Conservation (phyloP, 2,329 filamentous ascomycete species). For the Cercospora brassicicola region DNA sequence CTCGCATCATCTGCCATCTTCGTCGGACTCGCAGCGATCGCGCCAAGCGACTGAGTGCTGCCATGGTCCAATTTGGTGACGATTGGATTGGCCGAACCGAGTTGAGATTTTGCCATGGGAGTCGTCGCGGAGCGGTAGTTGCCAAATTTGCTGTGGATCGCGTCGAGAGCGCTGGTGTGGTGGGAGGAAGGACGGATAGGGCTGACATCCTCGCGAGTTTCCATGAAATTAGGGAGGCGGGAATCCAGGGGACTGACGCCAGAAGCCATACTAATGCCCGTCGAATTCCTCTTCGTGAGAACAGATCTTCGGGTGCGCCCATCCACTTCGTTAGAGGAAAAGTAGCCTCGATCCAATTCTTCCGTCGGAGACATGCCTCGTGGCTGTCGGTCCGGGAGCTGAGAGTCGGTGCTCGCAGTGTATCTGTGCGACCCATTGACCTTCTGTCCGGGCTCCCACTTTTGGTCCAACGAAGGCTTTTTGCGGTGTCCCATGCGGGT, state of each 20-base stretch:
- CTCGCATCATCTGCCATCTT: conserved; percentile 39
- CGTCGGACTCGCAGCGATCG: conserved; percentile 26
- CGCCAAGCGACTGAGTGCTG: conserved; percentile 37
- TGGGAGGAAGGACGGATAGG: conserved; percentile 21
- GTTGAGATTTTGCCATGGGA: conserved; percentile 32
- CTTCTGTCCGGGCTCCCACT: conserved; percentile 47
- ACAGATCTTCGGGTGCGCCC: conserved; percentile 54
- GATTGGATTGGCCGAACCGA: conserved; percentile 52
- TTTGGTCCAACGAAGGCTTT: conserved; percentile 59
- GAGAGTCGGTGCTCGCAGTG: conserved; percentile 28
- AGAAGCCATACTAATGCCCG: conserved; percentile 16
- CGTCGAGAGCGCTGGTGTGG: conserved; percentile 27
- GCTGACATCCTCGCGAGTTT: conserved; percentile 19
- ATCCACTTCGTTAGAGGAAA: conserved; percentile 84
- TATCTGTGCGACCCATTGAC: conserved; percentile 28
- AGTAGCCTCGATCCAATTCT: conserved; percentile 85
- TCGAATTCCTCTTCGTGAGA: conserved; percentile 65
- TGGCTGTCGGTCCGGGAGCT: conserved; percentile 33
- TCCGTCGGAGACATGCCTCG: conserved; percentile 38
- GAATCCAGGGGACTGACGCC: conserved; percentile 43
- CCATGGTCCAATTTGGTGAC: conserved; percentile 59
- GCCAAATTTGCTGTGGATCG: conserved; percentile 31
- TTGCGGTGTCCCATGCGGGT: conserved; percentile 51
- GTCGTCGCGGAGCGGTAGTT: conserved; percentile 33
- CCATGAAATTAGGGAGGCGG: conserved; percentile 62